These are phyloP conservation scores for Grosmannia serpens DNA, from an alignment of 2,329 filamentous ascomycete species.

Conservation along the genomic window DNA sequence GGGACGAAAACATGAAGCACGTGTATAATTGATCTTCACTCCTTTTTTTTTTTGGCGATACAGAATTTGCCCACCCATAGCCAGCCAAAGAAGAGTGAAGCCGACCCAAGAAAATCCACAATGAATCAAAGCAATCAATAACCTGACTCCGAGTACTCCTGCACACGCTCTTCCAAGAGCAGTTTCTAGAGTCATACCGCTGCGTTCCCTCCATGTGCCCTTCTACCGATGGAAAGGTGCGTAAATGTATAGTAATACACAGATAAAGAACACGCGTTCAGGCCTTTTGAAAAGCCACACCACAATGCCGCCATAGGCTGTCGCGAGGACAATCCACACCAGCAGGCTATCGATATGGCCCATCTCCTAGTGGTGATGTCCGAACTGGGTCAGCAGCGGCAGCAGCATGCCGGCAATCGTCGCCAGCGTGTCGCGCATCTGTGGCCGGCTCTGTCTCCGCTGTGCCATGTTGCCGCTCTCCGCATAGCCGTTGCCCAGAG, in stretches of 20 bases:
- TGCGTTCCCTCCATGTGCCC: background rate
- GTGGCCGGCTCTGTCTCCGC: slow-evolving; percentile 41
- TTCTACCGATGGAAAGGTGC: background rate
- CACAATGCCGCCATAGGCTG: background rate
- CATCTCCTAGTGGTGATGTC: slow-evolving; percentile 50
- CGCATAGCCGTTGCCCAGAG: slow-evolving; percentile 38
- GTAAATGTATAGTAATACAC: background rate
- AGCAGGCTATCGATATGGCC: background rate
- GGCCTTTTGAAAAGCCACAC: background rate
- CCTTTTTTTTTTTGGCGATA: background rate
- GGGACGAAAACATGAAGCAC: no score
- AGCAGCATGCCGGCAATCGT: slow-evolving; percentile 68
- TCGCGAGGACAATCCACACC: background rate
- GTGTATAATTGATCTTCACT: background rate
- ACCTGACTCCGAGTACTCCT: background rate
- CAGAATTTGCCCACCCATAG: background rate
- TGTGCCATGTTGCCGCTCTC: slow-evolving; percentile 32
- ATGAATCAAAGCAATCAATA: background rate
- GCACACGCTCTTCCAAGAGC: background rate
- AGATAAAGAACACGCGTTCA: background rate
- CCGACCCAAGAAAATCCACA: background rate
- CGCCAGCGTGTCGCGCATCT: slow-evolving; percentile 57
- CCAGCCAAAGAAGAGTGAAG: background rate
- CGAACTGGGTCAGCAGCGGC: slow-evolving; percentile 66
- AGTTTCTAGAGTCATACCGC: background rate